phyloP scores from a whole-genome alignment of 768 basidiomycete genomes.

The Rhodosporidiobolus odoratus region DNA sequence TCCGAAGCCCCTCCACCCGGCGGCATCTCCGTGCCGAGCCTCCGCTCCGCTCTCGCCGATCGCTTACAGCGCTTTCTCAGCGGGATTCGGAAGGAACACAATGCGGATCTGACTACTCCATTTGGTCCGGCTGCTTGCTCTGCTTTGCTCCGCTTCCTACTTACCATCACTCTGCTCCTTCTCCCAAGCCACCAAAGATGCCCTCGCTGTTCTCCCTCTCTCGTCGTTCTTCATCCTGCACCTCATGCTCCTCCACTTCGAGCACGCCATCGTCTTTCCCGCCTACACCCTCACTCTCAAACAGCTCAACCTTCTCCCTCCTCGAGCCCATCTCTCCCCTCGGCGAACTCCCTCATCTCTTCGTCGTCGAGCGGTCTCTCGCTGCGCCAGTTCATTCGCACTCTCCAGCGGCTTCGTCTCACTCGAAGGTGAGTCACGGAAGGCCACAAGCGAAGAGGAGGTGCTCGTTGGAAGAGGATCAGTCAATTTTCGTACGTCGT shows the following conservation, averaged over 20 bases:
- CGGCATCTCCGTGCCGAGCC: too few species aligned
- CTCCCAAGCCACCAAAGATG: too few species aligned
- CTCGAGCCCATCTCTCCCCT: background rate
- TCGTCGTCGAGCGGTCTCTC: conserved; percentile 4
- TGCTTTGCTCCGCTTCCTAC: too few species aligned
- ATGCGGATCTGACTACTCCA: too few species aligned
- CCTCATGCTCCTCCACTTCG: background rate
- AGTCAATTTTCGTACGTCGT: conserved; percentile 9
- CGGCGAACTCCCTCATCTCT: conserved; percentile 1
- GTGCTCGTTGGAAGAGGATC: background rate
- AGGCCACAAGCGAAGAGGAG: background rate
- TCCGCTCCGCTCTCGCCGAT: too few species aligned
- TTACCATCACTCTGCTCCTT: too few species aligned
- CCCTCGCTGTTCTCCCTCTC: background rate
- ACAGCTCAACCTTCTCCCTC: background rate
- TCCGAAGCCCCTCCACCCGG: too few species aligned
- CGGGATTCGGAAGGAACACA: too few species aligned
- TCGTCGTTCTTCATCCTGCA: background rate
- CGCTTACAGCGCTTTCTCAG: too few species aligned
- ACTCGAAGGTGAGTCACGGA: background rate
- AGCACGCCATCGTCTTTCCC: background rate
- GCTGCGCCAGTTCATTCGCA: background rate
- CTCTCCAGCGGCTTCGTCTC: background rate
- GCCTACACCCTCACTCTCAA: background rate
- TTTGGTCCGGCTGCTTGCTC: too few species aligned